phyloP scores from a whole-genome alignment of 2,329 filamentous ascomycete genomes.

The Phaeophleospora eucalypticola region DNA sequence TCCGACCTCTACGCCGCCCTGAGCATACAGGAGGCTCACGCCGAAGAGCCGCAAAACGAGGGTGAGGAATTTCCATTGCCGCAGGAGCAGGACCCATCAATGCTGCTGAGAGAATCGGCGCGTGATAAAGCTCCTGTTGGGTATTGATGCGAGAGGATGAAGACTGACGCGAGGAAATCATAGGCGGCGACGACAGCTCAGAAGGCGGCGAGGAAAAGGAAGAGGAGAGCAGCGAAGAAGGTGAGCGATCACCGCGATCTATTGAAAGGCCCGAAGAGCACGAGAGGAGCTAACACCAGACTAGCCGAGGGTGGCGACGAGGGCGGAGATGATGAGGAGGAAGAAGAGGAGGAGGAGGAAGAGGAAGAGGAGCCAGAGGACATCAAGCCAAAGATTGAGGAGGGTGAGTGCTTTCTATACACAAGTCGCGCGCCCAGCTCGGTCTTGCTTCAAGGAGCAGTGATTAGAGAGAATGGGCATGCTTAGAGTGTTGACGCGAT shows the following conservation, averaged over 20 bases:
- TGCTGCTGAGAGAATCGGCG: not conserved
- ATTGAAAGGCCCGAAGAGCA: no score
- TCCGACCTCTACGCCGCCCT: conserved; percentile 62
- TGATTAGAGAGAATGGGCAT: no score
- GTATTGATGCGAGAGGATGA: no score
- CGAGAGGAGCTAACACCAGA: conserved; percentile 36
- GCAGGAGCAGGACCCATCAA: not conserved
- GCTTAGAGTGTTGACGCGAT: no score
- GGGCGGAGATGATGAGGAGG: conserved; percentile 62
- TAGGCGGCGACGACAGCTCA: conserved; percentile 29
- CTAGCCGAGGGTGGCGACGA: conserved; percentile 51
- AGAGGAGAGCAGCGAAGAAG: conserved; percentile 38
- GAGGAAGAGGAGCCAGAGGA: conserved; percentile 79
- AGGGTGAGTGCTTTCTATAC: conserved; percentile 63
- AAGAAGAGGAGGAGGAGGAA: conserved; percentile 75
- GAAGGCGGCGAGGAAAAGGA: conserved; percentile 38
- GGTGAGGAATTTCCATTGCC: conserved; percentile 23
- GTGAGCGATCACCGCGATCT: no score
- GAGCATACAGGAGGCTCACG: conserved; percentile 57
- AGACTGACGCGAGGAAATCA: conserved; percentile 1
- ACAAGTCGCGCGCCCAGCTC: not conserved
- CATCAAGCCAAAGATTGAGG: conserved; percentile 81
- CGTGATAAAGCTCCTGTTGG: no score
- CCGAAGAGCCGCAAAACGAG: conserved; percentile 54
- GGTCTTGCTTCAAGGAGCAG: no score